A percentile compares a stretch with the other conserved stretches of the same genome.
Conservation (phyloP, 371 early-diverging fungal species). For the Coemansia sp. region DNA sequence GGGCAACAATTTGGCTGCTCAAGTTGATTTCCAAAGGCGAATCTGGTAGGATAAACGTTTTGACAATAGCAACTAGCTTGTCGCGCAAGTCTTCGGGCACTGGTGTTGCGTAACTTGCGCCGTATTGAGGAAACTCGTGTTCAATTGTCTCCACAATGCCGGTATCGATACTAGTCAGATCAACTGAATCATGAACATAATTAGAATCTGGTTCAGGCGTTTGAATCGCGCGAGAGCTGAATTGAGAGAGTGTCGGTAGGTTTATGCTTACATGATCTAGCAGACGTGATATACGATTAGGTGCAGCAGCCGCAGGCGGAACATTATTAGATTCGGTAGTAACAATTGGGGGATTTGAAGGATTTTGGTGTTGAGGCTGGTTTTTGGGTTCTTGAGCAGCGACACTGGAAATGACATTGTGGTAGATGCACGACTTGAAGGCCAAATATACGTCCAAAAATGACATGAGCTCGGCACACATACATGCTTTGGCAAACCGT, state of each 20-base stretch:
- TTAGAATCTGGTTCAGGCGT: too few species aligned
- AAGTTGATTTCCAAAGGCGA: slow-evolving; percentile 36
- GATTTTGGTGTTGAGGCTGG: too few species aligned
- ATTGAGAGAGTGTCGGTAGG: neutral
- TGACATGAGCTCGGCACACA: slow-evolving; percentile 29
- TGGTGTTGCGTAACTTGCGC: neutral
- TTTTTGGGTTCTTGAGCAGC: neutral
- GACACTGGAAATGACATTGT: neutral
- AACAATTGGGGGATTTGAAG: neutral
- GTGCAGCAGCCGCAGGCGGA: too few species aligned
- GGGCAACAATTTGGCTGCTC: slow-evolving; percentile 1
- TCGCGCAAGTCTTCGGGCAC: slow-evolving; percentile 29
- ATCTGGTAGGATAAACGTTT: slow-evolving; percentile 32
- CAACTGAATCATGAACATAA: neutral
- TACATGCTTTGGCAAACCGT: slow-evolving; percentile 22
- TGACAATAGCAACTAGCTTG: slow-evolving; percentile 16
- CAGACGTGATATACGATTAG: neutral
- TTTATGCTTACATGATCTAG: neutral
- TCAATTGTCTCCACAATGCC: slow-evolving; percentile 24
- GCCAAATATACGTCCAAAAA: slow-evolving; percentile 36
- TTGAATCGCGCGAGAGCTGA: neutral
- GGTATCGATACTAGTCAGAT: slow-evolving; percentile 7
- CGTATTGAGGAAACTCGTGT: slow-evolving; percentile 15
- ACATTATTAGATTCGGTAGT: neutral
- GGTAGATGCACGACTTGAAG: slow-evolving; percentile 19